Evolutionary conservation across 2,329 filamentous ascomycete species (phyloP), one percentile per base, ranked within the genome.

Genomic region (Exophiala phaeomuriformis): DNA sequence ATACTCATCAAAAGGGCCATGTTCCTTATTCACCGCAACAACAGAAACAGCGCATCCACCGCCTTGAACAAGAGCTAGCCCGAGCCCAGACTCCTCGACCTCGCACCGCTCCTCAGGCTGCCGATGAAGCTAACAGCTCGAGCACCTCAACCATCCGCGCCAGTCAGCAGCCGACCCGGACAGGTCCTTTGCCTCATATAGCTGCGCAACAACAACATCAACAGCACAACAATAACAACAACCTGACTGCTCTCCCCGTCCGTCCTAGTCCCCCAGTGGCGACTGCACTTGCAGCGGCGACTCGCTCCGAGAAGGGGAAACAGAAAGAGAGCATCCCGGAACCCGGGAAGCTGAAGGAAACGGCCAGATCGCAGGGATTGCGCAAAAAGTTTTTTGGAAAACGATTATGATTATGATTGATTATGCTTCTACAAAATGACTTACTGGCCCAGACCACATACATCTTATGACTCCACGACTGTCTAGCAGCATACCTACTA

Each of bases 341-440:
- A 9, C 57, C 57, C 8, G 47, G 50, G 7, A 60, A 52, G 31
- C 19, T 52, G 8, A 60, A 56, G 36, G 55, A 59, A 27, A 43
- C 37, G 3, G 45, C 32, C 28, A 61, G 53, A 49, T 39, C 47
- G 4, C 51, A 52, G 32, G 51, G 59, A 4, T 52, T 61, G 41
- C 46, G 54, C 28, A 51, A 49, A 35, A 61, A 60, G 39, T 59
- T 61, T 44, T 61, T 61, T 48, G 59, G 59, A 2, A 55, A 49
- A 42, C 44, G 55, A n/a, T 32, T 37, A 8, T 57, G 47, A 57
- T 41, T 12, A 19, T 39, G 36, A 35, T 39, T 39, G 19, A 19
- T 19, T 29, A 7, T 43, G 27, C 9, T 10, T 28, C 8, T 9
- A 28, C 41, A 9, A 3, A n/a, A 41, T 47, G 31, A 27, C 7